Percentiles rank a stretch among this genome's conserved stretches.
These are phyloP conservation scores for Neurospora sp. DNA, from an alignment of 495 filamentous ascomycete genomes.

Conservation along the genomic window DNA sequence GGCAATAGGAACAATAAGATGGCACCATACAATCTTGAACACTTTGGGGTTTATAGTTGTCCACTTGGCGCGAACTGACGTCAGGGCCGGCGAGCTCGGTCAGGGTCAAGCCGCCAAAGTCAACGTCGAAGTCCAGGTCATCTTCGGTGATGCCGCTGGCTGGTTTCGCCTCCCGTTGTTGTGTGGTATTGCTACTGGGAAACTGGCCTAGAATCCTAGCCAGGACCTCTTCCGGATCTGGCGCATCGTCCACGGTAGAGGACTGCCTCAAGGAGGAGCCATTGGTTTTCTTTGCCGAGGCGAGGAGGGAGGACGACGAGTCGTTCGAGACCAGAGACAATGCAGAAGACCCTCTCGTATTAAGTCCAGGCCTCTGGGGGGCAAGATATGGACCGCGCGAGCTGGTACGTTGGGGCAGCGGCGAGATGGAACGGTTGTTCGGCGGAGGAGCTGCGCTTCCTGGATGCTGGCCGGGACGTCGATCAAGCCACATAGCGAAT, in stretches of 20 bases:
- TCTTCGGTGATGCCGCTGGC: slow-evolving; percentile 29
- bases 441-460: slow-evolving; percentile 43
- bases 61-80: slow-evolving; percentile 25
- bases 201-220: slow-evolving; percentile 55
- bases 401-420: slow-evolving; percentile 49
- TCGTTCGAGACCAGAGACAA: slow-evolving; percentile 60
- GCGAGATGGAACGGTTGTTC: slow-evolving; percentile 58
- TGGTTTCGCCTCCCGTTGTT: neutral
- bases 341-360: slow-evolving; percentile 46
- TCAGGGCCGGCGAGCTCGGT: slow-evolving; percentile 53
- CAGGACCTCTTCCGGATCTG: slow-evolving; percentile 67
- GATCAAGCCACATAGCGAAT: slow-evolving; percentile 74
- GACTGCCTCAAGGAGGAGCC: slow-evolving; percentile 54
- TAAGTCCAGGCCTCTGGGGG: slow-evolving; percentile 47
- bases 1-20: slow-evolving; percentile 7
- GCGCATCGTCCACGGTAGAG: slow-evolving; percentile 41
- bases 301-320: slow-evolving; percentile 63
- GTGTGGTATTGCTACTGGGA: slow-evolving; percentile 6
- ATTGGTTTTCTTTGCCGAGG: slow-evolving; percentile 50
- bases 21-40: slow-evolving; percentile 60
- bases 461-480: slow-evolving; percentile 63
- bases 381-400: slow-evolving; percentile 45
- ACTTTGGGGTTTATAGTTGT: slow-evolving; percentile 54
- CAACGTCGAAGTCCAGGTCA: slow-evolving; percentile 47
- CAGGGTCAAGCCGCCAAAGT: slow-evolving; percentile 68